Evolutionary conservation across 805 yeast genomes (phyloP), one percentile per base, ranked within the genome.

Genomic region (Candida anglica): DNA sequence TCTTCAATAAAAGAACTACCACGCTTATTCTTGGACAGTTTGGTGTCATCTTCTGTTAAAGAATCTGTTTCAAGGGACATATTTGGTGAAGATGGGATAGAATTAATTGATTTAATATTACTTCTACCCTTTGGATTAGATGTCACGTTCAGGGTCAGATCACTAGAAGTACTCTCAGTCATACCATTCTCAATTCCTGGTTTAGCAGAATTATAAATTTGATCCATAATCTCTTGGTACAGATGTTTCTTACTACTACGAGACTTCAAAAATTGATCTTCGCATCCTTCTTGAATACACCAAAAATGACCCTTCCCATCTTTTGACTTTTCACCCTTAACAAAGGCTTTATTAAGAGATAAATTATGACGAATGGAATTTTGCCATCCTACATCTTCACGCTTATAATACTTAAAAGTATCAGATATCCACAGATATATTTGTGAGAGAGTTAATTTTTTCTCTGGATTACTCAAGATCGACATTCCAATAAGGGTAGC

Each of bases 401-500:
- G 78, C 43, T 80, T 78, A 60, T 93, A 93, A 55, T 81, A 91
- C 41, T 71, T 75, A 58, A 89, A 91, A 23, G 94, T 83, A 28
- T 78, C 79, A 6, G 93, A 78, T 28, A 91, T 93, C 98, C 98
- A 91, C 47, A 69, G 72, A 63, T 91, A 91, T 27, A 91, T 93
- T 50, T 87, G 96, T 6, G 69, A 61, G 27, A 66, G 50, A 3
- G 72, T 65, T 37, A 66, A 56, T 34, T 53, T 52, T 38, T 60
- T 63, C 19, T 66, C 67, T 1, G 81, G 79, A n/a, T 95, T 79
- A 40, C 93, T 76, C 43, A 91, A 64, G 31, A 91, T 85, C 2
- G 98, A 91, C 82, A 91, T 81, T 2, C 96, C 96, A 42, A 91
- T 91, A 39, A 91, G 70, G 33, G 88, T 81, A 3, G 98, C 98